Conservation (phyloP, 1,139 yeast species). For the Debaryomyces fabryi region DNA sequence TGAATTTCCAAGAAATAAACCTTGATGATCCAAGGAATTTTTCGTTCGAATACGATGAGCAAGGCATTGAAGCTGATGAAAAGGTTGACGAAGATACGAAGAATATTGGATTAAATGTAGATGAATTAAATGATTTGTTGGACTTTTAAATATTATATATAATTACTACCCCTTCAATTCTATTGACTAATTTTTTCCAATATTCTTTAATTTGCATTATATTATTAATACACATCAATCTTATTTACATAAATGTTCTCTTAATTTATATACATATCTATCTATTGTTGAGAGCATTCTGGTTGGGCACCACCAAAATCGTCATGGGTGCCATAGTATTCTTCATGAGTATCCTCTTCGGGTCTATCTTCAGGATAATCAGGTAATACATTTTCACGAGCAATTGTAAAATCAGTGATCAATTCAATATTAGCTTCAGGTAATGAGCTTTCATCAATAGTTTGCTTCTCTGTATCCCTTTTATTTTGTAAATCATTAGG, state of each 20-base stretch:
- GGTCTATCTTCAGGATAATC: slow-evolving; percentile 33
- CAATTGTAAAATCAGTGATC: slow-evolving; percentile 43
- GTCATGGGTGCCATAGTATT: slow-evolving; percentile 13
- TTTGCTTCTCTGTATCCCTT: slow-evolving; percentile 25
- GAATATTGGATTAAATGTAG: slow-evolving; percentile 34
- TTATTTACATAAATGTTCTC: slow-evolving; percentile 15
- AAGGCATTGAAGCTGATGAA: slow-evolving; percentile 13
- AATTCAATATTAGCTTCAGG: slow-evolving; percentile 45
- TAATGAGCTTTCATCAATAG: slow-evolving; percentile 28
- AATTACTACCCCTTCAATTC: background rate
- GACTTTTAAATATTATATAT: slow-evolving; percentile 25
- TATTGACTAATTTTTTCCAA: slow-evolving; percentile 10
- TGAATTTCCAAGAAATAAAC: slow-evolving; percentile 23
- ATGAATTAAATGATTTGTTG: slow-evolving; percentile 42
- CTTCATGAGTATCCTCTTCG: slow-evolving; percentile 18
- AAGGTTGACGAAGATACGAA: slow-evolving; percentile 12
- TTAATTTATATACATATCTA: slow-evolving; percentile 10
- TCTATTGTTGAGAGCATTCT: slow-evolving; percentile 47
- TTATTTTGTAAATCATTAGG: slow-evolving; percentile 44
- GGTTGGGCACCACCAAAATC: slow-evolving; percentile 29
- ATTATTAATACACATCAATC: slow-evolving; percentile 18
- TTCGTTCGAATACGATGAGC: slow-evolving; percentile 20
- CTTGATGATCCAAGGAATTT: slow-evolving; percentile 11
- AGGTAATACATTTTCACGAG: slow-evolving; percentile 35
- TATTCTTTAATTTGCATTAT: slow-evolving; percentile 10